A percentile compares a stretch with the other conserved stretches of the same genome.
Evolutionary conservation across 1,284 basidiomycete genomes (phyloP).

Genomic region (Boletus sp.): DNA sequence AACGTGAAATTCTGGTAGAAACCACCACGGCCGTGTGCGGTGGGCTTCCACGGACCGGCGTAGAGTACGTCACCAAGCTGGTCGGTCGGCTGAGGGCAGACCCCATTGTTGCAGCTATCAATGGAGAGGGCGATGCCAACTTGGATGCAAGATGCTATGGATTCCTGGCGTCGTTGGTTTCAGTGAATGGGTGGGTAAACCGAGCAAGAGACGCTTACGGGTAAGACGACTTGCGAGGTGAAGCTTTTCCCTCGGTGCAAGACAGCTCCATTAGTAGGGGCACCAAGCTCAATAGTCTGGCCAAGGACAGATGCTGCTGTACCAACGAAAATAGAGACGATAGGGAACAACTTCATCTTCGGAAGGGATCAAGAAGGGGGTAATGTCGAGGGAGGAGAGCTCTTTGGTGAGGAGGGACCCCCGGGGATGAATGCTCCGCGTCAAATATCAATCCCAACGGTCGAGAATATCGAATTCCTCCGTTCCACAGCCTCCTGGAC

Average conservation of each 20-base stretch:
- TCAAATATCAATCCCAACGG: slow-evolving; percentile 4
- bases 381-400: not conserved
- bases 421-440: not conserved
- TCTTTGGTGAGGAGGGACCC: no score
- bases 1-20: slow-evolving; percentile 40
- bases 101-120: slow-evolving; percentile 20
- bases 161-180: slow-evolving; percentile 18
- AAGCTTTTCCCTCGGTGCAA: slow-evolving; percentile 22
- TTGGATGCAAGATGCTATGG: slow-evolving; percentile 28
- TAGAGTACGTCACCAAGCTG: slow-evolving; percentile 35
- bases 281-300: slow-evolving; percentile 36
- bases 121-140: slow-evolving; percentile 39
- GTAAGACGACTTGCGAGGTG: slow-evolving; percentile 25
- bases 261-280: slow-evolving; percentile 24
- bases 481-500: no score
- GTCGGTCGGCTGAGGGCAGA: slow-evolving; percentile 28
- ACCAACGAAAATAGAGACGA: slow-evolving; percentile 13
- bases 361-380: not conserved
- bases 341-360: slow-evolving; percentile 25
- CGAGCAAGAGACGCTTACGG: slow-evolving; percentile 20
- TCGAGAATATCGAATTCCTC: no score
- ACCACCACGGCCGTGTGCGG: slow-evolving; percentile 23
- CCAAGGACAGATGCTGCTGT: slow-evolving; percentile 21
- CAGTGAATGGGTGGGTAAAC: not conserved
- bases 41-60: slow-evolving; percentile 36